Evolutionary conservation across 768 basidiomycete species (phyloP).

Genomic region (Termitomyces sp.): DNA sequence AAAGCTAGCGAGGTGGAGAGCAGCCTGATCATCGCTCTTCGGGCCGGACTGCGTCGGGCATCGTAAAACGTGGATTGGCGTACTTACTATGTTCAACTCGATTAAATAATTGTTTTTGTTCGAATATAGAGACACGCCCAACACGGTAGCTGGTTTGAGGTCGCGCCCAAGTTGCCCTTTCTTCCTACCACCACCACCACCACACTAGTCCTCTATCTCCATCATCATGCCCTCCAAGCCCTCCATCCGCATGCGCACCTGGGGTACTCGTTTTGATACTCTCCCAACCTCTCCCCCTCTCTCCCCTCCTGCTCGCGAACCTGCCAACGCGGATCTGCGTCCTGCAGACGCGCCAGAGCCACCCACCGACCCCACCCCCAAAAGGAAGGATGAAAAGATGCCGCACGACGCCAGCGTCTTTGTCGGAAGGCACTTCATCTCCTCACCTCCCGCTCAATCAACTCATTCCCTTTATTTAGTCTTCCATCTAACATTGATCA

Average conservation of each 20-base stretch:
- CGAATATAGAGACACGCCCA: slow-evolving; percentile 5
- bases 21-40: slow-evolving; percentile 29
- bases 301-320: slow-evolving; percentile 25
- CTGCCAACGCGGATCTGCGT: slow-evolving; percentile 11
- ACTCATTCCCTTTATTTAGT: slow-evolving; percentile 28
- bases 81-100: slow-evolving; percentile 2
- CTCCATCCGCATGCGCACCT: slow-evolving; percentile 38
- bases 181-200: slow-evolving; percentile 5
- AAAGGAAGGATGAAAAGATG: slow-evolving; percentile 40
- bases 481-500: slow-evolving; percentile 68
- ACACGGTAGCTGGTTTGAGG: slow-evolving; percentile 5
- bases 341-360: slow-evolving; percentile 17
- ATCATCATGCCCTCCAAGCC: slow-evolving; percentile 39
- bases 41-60: slow-evolving; percentile 31
- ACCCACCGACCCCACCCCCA: slow-evolving; percentile 16
- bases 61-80: slow-evolving; percentile 34
- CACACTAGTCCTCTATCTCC: slow-evolving; percentile 13
- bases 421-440: slow-evolving; percentile 62
- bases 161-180: slow-evolving; percentile 1
- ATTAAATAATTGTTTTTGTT: slow-evolving; percentile 13
- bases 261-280: slow-evolving; percentile 73
- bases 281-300: slow-evolving; percentile 46
- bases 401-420: slow-evolving; percentile 79
- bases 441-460: not conserved
- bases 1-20: slow-evolving; percentile 28